Conservation (phyloP, 2,329 filamentous ascomycete species). For the Xylaria multiplex region DNA sequence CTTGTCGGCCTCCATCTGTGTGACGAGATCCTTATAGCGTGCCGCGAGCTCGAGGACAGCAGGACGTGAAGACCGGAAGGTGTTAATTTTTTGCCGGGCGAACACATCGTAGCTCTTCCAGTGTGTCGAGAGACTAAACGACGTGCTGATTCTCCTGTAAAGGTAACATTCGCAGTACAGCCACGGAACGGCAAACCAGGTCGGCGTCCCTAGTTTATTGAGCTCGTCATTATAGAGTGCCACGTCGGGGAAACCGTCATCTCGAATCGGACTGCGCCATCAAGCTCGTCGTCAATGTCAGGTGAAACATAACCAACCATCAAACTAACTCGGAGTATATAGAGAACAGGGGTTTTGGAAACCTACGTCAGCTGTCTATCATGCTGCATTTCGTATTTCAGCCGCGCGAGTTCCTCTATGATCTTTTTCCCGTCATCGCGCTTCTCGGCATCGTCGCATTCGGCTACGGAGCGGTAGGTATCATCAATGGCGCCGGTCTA, state of each 20-base stretch:
- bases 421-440: conserved; percentile 86
- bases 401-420: conserved; percentile 76
- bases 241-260: conserved; percentile 82
- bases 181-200: conserved; percentile 89
- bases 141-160: conserved; percentile 84
- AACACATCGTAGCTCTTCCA: conserved; percentile 96
- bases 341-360: neutral
- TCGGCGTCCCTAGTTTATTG: conserved; percentile 74
- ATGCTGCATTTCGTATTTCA: conserved; percentile 97
- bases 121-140: conserved; percentile 78
- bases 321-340: neutral
- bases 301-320: neutral
- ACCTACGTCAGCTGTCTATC: conserved; percentile 79
- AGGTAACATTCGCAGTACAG: conserved; percentile 94
- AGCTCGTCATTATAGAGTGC: conserved; percentile 87
- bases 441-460: conserved; percentile 70
- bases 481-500: conserved; percentile 95
- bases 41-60: conserved; percentile 84
- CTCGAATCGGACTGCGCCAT: conserved; percentile 69
- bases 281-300: conserved; percentile 4
- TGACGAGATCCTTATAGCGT: conserved; percentile 79
- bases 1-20: conserved; percentile 68
- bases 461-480: conserved; percentile 78
- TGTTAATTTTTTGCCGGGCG: conserved; percentile 86
- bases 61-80: conserved; percentile 89